A percentile compares a stretch with the other conserved stretches of the same genome.
Evolutionary conservation across 768 basidiomycete genomes (phyloP).

Genomic region (Mycena leptocephala): DNA sequence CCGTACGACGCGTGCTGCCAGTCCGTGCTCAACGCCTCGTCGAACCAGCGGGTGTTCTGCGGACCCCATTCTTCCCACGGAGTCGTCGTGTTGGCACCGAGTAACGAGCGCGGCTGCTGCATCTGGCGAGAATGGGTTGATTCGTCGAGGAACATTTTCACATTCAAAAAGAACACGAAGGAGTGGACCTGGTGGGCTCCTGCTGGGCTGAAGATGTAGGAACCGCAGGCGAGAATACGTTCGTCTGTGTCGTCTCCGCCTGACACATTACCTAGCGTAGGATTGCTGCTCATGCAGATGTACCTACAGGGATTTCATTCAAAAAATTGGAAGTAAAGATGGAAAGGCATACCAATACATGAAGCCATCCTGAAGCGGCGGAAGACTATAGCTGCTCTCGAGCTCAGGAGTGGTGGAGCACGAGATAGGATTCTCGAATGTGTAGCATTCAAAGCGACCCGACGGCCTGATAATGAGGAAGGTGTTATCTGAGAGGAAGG

Average conservation of each 20-base stretch:
- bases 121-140: constrained; percentile 14
- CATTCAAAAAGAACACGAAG: constrained; percentile 67
- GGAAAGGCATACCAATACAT: constrained; percentile 56
- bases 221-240: constrained; percentile 66
- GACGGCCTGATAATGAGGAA: constrained; percentile 65
- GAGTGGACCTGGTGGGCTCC: constrained; percentile 60
- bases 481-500: constrained; percentile 61
- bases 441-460: constrained; percentile 66
- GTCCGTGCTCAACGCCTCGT: constrained; percentile 64
- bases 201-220: constrained; percentile 63
- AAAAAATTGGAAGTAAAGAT: not conserved
- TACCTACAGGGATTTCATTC: constrained; percentile 42
- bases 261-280: constrained; percentile 60
- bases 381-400: constrained; percentile 59
- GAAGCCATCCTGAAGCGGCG: constrained; percentile 60
- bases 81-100: constrained; percentile 40
- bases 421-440: constrained; percentile 57
- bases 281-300: constrained; percentile 69
- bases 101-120: constrained; percentile 40
- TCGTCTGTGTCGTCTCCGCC: constrained; percentile 47
- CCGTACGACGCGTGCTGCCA: constrained; percentile 73
- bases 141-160: constrained; percentile 56
- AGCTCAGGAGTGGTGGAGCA: constrained; percentile 48
- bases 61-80: constrained; percentile 71
- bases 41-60: constrained; percentile 68